Evolutionary conservation across 352 stramenopile species (phyloP).

Genomic region (Phytophthora cryptogea): DNA sequence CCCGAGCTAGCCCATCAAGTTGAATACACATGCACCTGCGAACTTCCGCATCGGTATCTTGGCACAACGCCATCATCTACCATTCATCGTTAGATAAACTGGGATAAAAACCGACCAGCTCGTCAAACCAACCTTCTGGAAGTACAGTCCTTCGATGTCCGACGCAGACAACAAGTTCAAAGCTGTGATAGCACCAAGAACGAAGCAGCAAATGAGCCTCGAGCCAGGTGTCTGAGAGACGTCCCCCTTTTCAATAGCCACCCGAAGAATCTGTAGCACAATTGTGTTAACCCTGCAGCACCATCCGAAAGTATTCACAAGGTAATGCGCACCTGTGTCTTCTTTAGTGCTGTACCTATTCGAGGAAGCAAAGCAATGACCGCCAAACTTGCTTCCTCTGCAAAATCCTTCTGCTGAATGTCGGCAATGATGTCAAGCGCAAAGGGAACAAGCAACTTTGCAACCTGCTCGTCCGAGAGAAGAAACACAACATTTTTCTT

Average conservation of each 20-base stretch:
- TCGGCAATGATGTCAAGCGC: slow-evolving; percentile 75
- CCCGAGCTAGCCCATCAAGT: slow-evolving; percentile 68
- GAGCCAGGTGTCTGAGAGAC: slow-evolving; percentile 78
- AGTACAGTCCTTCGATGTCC: slow-evolving; percentile 83
- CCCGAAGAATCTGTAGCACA: slow-evolving; percentile 66
- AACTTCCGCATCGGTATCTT: slow-evolving; percentile 85
- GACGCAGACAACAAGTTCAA: slow-evolving; percentile 65
- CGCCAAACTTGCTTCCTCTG: slow-evolving; percentile 61
- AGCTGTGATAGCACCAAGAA: slow-evolving; percentile 74
- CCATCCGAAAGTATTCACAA: not conserved
- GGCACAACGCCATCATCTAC: slow-evolving; percentile 85
- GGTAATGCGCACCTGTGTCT: slow-evolving; percentile 56
- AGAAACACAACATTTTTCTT: slow-evolving; percentile 70
- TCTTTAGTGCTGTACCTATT: slow-evolving; percentile 65
- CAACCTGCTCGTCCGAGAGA: slow-evolving; percentile 75
- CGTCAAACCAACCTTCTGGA: slow-evolving; percentile 64
- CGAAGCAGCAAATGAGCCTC: slow-evolving; percentile 76
- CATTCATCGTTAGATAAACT: not conserved
- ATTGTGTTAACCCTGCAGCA: not conserved
- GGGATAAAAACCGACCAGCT: not conserved
- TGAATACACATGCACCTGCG: slow-evolving; percentile 87
- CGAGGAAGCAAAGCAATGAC: slow-evolving; percentile 66
- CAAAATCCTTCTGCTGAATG: slow-evolving; percentile 80
- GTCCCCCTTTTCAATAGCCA: slow-evolving; percentile 85
- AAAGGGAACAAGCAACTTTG: slow-evolving; percentile 73